A percentile compares a stretch with the other conserved stretches of the same genome.
These are phyloP conservation scores for Hypomyces rosellus DNA, from an alignment of 2,329 filamentous ascomycete genomes.

Conservation along the genomic window DNA sequence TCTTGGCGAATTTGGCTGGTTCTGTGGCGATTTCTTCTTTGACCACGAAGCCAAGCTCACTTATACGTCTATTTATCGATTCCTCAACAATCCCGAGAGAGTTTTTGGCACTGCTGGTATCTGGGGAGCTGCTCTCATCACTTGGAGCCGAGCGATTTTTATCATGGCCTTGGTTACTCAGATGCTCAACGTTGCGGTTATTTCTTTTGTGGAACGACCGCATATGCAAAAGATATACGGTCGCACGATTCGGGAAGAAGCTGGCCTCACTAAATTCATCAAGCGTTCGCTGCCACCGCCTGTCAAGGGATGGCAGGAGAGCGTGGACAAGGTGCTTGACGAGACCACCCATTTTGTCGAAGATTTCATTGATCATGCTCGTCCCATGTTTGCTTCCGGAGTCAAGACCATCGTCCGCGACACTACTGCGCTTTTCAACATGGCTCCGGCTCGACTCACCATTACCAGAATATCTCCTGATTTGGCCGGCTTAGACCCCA, in stretches of 20 bases:
- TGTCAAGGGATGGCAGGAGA: constrained; percentile 76
- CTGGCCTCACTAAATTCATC: constrained; percentile 86
- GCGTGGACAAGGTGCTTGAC: constrained; percentile 79
- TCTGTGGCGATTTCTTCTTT: constrained; percentile 98
- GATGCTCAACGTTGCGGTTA: constrained; percentile 76
- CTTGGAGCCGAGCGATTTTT: constrained; percentile 81
- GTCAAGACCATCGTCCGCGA: constrained; percentile 84
- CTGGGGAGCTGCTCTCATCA: constrained; percentile 92
- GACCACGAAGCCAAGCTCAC: constrained; percentile 82
- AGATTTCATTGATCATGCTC: constrained; percentile 78
- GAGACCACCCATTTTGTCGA: constrained; percentile 86
- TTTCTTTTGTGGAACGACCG: constrained; percentile 88
- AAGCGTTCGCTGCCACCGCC: constrained; percentile 79
- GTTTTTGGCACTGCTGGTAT: constrained; percentile 90
- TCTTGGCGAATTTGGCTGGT: constrained; percentile 97
- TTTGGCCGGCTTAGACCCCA: constrained; percentile 69
- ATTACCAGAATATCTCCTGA: constrained; percentile 75
- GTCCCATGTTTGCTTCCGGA: constrained; percentile 78
- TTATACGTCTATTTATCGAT: constrained; percentile 96
- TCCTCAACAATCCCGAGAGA: constrained; percentile 94
- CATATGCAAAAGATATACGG: constrained; percentile 99
- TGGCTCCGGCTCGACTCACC: constrained; percentile 79
- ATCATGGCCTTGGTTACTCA: constrained; percentile 81
- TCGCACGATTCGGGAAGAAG: constrained; percentile 72
- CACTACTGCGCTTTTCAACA: constrained; percentile 80